Evolutionary conservation across 2,329 filamentous ascomycete species (phyloP).

Genomic region (Penicillium crustosum): DNA sequence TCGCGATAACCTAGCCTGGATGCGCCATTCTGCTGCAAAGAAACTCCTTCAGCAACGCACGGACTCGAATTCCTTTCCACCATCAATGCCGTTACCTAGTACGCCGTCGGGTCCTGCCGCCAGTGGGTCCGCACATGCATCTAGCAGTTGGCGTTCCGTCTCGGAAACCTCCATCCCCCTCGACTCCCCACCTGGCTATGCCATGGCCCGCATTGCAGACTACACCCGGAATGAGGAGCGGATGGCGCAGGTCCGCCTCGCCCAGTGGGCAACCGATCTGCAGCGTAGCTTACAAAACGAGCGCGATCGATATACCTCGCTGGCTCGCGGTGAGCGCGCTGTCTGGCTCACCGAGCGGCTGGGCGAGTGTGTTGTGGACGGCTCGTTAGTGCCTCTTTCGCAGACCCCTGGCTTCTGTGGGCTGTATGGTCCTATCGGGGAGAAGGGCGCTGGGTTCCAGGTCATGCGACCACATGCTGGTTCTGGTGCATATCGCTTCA

Average conservation of each 20-base stretch:
- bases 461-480: constrained; percentile 27
- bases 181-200: constrained; percentile 49
- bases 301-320: constrained; percentile 64
- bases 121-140: not conserved
- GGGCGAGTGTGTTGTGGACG: constrained; percentile 66
- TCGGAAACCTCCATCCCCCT: constrained; percentile 27
- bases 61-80: constrained; percentile 23
- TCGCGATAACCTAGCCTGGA: constrained; percentile 72
- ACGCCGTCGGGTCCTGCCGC: constrained; percentile 12
- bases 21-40: constrained; percentile 77
- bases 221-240: constrained; percentile 61
- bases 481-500: constrained; percentile 33
- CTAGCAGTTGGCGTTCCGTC: constrained; percentile 10
- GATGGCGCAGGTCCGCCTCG: constrained; percentile 67
- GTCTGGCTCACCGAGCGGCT: constrained; percentile 68
- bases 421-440: constrained; percentile 23
- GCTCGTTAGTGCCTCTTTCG: constrained; percentile 58
- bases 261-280: constrained; percentile 78
- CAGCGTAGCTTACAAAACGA: constrained; percentile 75
- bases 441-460: constrained; percentile 26
- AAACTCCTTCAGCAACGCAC: constrained; percentile 75
- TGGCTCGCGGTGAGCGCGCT: constrained; percentile 63
- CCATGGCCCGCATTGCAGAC: constrained; percentile 61
- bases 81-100: constrained; percentile 17
- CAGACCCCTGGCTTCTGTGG: constrained; percentile 34